Evolutionary conservation across 768 basidiomycete genomes (phyloP), one percentile per base, ranked within the genome.

Genomic region (Lanmaoa pseudosensibilis): DNA sequence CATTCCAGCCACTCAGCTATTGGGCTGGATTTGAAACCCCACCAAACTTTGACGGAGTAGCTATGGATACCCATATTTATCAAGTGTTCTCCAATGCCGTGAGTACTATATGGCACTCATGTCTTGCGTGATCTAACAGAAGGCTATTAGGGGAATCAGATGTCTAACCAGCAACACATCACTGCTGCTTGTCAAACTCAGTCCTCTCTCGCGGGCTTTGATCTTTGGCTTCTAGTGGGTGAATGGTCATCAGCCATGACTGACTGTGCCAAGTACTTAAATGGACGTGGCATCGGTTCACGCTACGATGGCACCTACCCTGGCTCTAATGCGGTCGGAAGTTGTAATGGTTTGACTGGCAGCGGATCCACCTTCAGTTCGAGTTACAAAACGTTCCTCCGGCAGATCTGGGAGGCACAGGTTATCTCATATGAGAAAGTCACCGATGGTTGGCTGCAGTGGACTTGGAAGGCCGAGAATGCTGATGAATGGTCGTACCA

Each of bases 401-500:
- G 91, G 34, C 81, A 90, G 68, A 84, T 78, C 69, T 96, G 87
- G 87, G 92, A 94, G 67, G 92, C 89, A 0, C 94, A 95, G 72
- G 83, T 84, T 16, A 84, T 80, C 49, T 77, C 90, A 4, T 92
- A 79, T 57, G 90, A 92, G 76, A 74, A 74, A 49, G 85, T 76
- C 15, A 25, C 67, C n/a, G 74, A 77, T 47, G 90, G 89, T 4
- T 92, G 90, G 90, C 70, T 90, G 23, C 83, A 86, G 69, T 91
- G 90, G 90, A 83, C 88, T 1, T 92, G 90, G 90, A 92, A 92
- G 74, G 71, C 90, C 0, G 91, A 93, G 71, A 74, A 74, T 58
- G 87, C 90, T 3, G 89, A 92, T 59, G 94, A 96, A 55, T 97
- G 94, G 94, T 80, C 88, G 0, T 96, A 96, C 75, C 82, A 89